Percentiles rank a stretch among this genome's conserved stretches.
Evolutionary conservation across 2,329 filamentous ascomycete genomes (phyloP).

Genomic region (Alternaria rosae): DNA sequence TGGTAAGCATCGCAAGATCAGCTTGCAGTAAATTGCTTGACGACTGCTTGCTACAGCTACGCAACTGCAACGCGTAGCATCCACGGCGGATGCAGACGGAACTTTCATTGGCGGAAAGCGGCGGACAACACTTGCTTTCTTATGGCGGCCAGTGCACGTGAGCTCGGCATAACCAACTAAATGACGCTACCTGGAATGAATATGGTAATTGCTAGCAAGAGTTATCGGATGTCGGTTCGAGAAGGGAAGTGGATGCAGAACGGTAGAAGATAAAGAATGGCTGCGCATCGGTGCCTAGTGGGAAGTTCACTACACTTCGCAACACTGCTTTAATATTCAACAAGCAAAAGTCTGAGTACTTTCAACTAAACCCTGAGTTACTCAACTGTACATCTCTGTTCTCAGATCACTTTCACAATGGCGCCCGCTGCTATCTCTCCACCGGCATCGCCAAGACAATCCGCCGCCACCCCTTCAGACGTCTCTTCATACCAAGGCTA

Average conservation of each 20-base stretch:
- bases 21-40: neutral
- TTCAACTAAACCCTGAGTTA: neutral
- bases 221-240: constrained; percentile 32
- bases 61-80: neutral
- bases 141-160: constrained; percentile 30
- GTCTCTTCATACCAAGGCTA: constrained; percentile 76
- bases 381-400: neutral
- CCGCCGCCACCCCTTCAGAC: constrained; percentile 36
- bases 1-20: too few species aligned
- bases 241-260: constrained; percentile 27
- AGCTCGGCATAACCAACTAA: constrained; percentile 36
- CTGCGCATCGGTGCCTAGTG: constrained; percentile 9
- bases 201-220: constrained; percentile 20
- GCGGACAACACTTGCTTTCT: constrained; percentile 23
- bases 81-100: constrained; percentile 30
- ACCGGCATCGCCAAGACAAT: constrained; percentile 50
- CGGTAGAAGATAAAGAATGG: constrained; percentile 28
- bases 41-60: neutral
- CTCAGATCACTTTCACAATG: constrained; percentile 23
- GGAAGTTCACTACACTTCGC: neutral
- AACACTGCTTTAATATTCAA: neutral
- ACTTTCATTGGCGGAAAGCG: constrained; percentile 25
- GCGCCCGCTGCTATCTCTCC: constrained; percentile 49
- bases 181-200: constrained; percentile 30
- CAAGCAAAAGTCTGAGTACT: neutral